Conservation (phyloP, 1,139 yeast species). For the Scheffersomyces cryptocercus region DNA sequence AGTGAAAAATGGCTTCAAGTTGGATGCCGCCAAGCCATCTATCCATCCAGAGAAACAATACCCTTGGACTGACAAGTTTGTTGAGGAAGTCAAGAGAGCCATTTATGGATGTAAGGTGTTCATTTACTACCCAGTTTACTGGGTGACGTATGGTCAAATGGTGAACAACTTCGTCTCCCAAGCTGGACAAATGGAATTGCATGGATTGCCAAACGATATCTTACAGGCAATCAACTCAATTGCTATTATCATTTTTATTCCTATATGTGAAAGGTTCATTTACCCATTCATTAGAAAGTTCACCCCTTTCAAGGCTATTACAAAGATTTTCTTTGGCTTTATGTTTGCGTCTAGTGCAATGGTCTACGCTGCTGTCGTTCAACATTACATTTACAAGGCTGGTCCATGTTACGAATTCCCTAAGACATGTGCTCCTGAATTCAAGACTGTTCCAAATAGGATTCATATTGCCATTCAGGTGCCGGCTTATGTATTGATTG, state of each 20-base stretch:
- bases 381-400: constrained; percentile 18
- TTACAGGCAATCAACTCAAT: constrained; percentile 20
- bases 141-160: constrained; percentile 24
- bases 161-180: constrained; percentile 21
- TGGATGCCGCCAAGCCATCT: constrained; percentile 19
- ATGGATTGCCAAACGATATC: constrained; percentile 22
- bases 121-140: constrained; percentile 20
- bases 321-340: constrained; percentile 21
- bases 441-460: constrained; percentile 15
- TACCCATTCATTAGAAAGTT: constrained; percentile 21
- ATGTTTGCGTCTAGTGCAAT: constrained; percentile 19
- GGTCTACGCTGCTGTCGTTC: constrained; percentile 23
- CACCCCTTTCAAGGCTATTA: constrained; percentile 23
- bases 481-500: constrained; percentile 21
- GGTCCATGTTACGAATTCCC: constrained; percentile 22
- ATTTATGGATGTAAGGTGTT: constrained; percentile 21
- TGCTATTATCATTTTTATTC: constrained; percentile 18
- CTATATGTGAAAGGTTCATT: constrained; percentile 16
- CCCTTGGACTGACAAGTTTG: constrained; percentile 20
- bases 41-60: constrained; percentile 12
- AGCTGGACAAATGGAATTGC: constrained; percentile 24
- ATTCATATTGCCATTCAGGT: constrained; percentile 21
- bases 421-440: constrained; percentile 14
- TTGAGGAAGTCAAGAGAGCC: constrained; percentile 18
- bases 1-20: constrained; percentile 16